Conservation (phyloP, 495 filamentous ascomycete species). For the Neurospora sp. region DNA sequence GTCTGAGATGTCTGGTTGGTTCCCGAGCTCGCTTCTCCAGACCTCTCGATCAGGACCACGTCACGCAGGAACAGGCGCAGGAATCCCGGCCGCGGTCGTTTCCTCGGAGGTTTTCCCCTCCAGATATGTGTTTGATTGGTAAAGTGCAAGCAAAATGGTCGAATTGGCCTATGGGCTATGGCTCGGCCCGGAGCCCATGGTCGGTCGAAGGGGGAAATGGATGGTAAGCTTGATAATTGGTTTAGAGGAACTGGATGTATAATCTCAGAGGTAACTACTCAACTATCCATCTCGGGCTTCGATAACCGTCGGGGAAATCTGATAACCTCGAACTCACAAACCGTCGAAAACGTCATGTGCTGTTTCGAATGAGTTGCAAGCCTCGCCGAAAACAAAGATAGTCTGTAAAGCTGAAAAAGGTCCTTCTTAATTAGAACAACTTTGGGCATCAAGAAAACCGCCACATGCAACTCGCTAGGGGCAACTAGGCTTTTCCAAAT, state of each 20-base stretch:
- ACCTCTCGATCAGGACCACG: constrained; percentile 11
- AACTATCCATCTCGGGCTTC: not conserved
- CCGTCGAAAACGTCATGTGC: not conserved
- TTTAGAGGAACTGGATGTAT: not conserved
- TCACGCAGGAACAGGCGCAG: constrained; percentile 5
- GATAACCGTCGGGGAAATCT: not conserved
- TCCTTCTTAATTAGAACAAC: not conserved
- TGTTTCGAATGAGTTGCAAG: not conserved
- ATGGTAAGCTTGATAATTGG: not conserved
- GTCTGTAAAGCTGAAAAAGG: not conserved
- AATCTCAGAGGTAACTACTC: not conserved
- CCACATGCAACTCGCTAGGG: not conserved
- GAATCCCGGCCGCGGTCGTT: constrained; percentile 1
- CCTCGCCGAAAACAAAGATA: not conserved
- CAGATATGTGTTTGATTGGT: not conserved
- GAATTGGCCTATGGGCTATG: not conserved
- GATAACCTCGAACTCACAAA: not conserved
- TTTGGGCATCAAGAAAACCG: constrained; percentile 9
- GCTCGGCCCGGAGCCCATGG: not conserved
- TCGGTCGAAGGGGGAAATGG: not conserved
- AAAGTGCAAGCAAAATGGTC: not conserved
- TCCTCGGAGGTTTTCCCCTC: constrained; percentile 5
- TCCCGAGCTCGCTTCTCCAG: not conserved
- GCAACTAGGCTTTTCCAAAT: not conserved
- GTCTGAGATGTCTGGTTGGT: constrained; percentile 5